Evolutionary conservation across 768 basidiomycete species (phyloP), one percentile per base, ranked within the genome.

Genomic region (Kwoniella dejecticola): DNA sequence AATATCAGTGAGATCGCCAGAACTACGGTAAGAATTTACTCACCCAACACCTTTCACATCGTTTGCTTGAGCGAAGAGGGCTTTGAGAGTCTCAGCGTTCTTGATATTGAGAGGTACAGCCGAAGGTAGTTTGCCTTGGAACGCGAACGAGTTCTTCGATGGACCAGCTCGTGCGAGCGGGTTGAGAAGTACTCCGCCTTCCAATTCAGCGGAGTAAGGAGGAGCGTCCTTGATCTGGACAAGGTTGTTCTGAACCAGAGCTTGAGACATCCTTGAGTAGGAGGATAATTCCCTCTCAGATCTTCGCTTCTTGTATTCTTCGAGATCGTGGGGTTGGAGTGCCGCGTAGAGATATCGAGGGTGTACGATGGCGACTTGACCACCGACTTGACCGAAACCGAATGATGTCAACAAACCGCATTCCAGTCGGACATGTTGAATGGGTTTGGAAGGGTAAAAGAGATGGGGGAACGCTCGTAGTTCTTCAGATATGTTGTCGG

Each of bases 331-430:
- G 0, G 90, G 86, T 62, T 92, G 87, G 36, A 97, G 81, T 10
- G 89, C 83, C 40, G 88, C 95, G 66, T 94, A 87, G 65, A 96
- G 84, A 81, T 90, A 91, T 67, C 91, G 89, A 64, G 96, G 94
- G 77, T 98, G 88, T 50, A 98, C 76, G 71, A 97, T 82, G 66
- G 94, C 84, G 44, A 88, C 89, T 58, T 87, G 89, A 56, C 96
- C 96, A 54, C 96, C 96, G 64, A 97, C 95, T 85, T 97, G 96
- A 71, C 96, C 94, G 82, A 98, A 98, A 66, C 96, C 95, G 74
- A 80, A 80, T 15, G 77, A 78, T 41, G 79, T 80, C 48, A 80
- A 65, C 40, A 80, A 65, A 73, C 75, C 79, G 46, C 70, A 72
- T 65, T 79, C 74, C 11, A 97, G 87, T 63, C 91, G 90, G 70